A percentile compares a stretch with the other conserved stretches of the same genome.
These are phyloP conservation scores for Massarina eburnea DNA, from an alignment of 2,329 filamentous ascomycete genomes.

Conservation along the genomic window DNA sequence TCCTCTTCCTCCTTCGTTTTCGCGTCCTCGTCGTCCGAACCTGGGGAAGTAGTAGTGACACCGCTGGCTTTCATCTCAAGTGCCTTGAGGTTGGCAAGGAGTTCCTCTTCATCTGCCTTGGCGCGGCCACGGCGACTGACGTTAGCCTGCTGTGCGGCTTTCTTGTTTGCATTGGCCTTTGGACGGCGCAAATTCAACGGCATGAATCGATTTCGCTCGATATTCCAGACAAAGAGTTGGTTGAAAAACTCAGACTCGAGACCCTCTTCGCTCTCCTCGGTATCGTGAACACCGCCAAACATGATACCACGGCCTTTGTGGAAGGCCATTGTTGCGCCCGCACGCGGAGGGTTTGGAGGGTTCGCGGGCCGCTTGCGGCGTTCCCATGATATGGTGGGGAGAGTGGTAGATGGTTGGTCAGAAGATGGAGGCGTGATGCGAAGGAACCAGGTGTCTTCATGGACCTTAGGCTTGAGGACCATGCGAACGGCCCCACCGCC, in stretches of 20 bases:
- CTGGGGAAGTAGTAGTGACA: conserved; percentile 40
- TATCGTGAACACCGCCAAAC: conserved; percentile 93
- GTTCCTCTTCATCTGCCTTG: conserved; percentile 88
- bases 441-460: conserved; percentile 94
- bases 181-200: conserved; percentile 75
- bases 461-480: conserved; percentile 80
- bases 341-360: conserved; percentile 76
- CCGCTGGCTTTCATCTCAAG: conserved; percentile 74
- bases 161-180: conserved; percentile 66
- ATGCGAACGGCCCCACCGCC: conserved; percentile 66
- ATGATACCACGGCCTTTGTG: conserved; percentile 91
- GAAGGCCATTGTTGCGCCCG: conserved; percentile 89
- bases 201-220: conserved; percentile 95
- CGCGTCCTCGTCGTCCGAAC: conserved; percentile 30
- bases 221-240: conserved; percentile 86
- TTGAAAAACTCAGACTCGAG: conserved; percentile 99
- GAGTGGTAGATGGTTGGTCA: conserved; percentile 65
- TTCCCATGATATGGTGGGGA: conserved; percentile 85
- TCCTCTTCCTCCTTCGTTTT: conserved; percentile 39
- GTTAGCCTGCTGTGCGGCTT: conserved; percentile 43
- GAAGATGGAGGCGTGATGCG: conserved; percentile 72
- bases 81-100: conserved; percentile 82
- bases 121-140: conserved; percentile 63
- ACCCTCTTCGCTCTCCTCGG: conserved; percentile 87
- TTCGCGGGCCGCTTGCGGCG: conserved; percentile 90